Conservation (phyloP, 2,329 filamentous ascomycete species). For the Pseudofabraea citricarpa region DNA sequence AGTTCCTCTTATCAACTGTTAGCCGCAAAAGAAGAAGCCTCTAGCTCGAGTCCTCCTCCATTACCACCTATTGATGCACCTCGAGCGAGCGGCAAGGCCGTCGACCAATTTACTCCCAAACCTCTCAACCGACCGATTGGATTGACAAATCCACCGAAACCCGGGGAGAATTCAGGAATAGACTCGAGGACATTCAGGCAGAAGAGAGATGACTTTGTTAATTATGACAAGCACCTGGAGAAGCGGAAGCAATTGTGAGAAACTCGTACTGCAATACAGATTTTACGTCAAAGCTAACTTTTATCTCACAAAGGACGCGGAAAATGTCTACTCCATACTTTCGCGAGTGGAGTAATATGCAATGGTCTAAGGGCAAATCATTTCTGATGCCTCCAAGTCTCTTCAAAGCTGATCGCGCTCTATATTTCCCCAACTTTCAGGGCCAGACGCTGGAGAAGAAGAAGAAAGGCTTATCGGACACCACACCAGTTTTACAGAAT, state of each 20-base stretch:
- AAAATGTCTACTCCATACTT: constrained; percentile 88
- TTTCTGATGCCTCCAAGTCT: constrained; percentile 81
- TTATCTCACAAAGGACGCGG: constrained; percentile 52
- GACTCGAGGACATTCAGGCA: constrained; percentile 64
- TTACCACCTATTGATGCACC: constrained; percentile 51
- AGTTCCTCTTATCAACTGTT: constrained; percentile 37
- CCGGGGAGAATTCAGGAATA: constrained; percentile 78
- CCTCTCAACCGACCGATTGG: constrained; percentile 74
- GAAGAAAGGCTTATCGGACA: constrained; percentile 50
- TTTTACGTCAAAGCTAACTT: not conserved
- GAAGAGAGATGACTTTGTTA: constrained; percentile 72
- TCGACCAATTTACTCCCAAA: constrained; percentile 52
- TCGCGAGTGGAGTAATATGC: constrained; percentile 87
- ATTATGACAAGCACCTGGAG: constrained; percentile 79
- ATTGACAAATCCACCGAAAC: constrained; percentile 64
- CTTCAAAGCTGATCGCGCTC: constrained; percentile 74
- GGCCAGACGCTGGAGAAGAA: constrained; percentile 69
- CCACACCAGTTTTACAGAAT: constrained; percentile 68
- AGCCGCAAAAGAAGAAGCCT: constrained; percentile 22
- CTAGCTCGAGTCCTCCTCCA: constrained; percentile 21
- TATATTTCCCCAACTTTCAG: constrained; percentile 91
- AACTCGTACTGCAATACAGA: not conserved
- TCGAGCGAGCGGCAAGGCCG: constrained; percentile 51
- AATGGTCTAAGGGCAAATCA: constrained; percentile 81
- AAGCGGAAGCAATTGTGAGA: constrained; percentile 69